A percentile compares a stretch with the other conserved stretches of the same genome.
phyloP scores from a whole-genome alignment of 441 rosid genomes.

The Croton setiger region DNA sequence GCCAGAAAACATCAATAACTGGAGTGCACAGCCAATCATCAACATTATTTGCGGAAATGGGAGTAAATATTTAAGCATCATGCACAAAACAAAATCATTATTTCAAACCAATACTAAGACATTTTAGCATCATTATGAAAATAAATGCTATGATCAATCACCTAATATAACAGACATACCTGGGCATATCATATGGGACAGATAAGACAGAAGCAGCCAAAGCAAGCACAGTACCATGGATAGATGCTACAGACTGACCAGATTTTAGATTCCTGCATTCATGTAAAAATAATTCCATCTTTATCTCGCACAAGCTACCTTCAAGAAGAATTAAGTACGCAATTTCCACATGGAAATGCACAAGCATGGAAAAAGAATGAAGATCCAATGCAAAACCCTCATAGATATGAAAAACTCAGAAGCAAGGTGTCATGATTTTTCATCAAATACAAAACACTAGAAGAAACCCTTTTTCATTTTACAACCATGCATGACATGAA shows the following conservation, averaged over 20 bases:
- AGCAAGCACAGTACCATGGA: conserved; percentile 97
- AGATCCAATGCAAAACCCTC: neutral
- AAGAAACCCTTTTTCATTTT: neutral
- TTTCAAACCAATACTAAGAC: neutral
- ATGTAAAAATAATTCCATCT: conserved; percentile 13
- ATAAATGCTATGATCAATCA: conserved; percentile 5
- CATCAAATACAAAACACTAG: neutral
- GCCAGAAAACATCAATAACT: too few relatives aligned
- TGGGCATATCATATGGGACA: conserved; percentile 97
- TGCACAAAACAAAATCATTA: neutral
- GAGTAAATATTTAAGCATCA: neutral
- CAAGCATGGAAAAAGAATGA: neutral
- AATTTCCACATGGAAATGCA: neutral
- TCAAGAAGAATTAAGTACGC: conserved; percentile 4
- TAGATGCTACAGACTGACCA: conserved; percentile 52
- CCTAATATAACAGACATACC: conserved; percentile 40
- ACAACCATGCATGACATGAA: neutral
- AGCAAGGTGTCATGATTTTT: neutral
- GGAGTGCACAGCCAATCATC: neutral
- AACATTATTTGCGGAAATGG: neutral
- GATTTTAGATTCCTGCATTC: conserved; percentile 53
- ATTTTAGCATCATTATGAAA: conserved; percentile 6
- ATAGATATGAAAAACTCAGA: neutral
- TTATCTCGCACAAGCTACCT: conserved; percentile 5
- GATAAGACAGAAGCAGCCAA: conserved; percentile 94